Percentiles rank a stretch among this genome's conserved stretches.
Evolutionary conservation across 2,329 filamentous ascomycete genomes (phyloP).

Genomic region (Botrytis squamosa): DNA sequence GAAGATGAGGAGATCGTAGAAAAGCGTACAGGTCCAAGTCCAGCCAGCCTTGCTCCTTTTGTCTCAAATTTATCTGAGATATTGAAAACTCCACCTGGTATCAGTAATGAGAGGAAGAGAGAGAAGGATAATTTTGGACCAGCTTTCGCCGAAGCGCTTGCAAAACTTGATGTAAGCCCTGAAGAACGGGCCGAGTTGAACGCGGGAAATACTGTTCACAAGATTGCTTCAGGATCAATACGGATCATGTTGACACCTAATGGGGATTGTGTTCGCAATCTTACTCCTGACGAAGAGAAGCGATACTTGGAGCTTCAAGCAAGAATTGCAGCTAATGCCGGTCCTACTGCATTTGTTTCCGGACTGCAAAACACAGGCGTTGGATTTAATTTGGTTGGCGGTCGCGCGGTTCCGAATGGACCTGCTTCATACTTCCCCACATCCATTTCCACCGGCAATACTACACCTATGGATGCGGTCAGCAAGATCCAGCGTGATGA

Average conservation of each 20-base stretch:
- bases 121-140: conserved; percentile 22
- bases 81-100: conserved; percentile 39
- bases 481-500: conserved; percentile 66
- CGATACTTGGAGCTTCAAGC: conserved; percentile 69
- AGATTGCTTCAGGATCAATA: conserved; percentile 58
- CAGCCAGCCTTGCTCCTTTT: conserved; percentile 39
- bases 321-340: conserved; percentile 51
- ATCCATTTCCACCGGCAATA: conserved; percentile 35
- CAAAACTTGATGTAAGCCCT: conserved; percentile 50
- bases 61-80: background rate
- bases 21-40: conserved; percentile 35
- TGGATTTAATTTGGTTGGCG: conserved; percentile 62
- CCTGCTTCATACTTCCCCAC: conserved; percentile 61
- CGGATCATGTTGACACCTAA: conserved; percentile 73
- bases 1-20: conserved; percentile 35
- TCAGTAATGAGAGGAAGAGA: conserved; percentile 17
- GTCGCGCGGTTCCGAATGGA: conserved; percentile 63
- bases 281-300: conserved; percentile 67
- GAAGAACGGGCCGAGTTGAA: conserved; percentile 56
- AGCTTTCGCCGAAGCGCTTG: conserved; percentile 29
- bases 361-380: conserved; percentile 54
- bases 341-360: conserved; percentile 56
- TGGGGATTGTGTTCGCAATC: conserved; percentile 71
- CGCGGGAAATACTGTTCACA: conserved; percentile 59
- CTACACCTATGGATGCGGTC: conserved; percentile 54